Evolutionary conservation across 2,329 filamentous ascomycete genomes (phyloP).

Genomic region (Paecilomyces dactylethromorphus): DNA sequence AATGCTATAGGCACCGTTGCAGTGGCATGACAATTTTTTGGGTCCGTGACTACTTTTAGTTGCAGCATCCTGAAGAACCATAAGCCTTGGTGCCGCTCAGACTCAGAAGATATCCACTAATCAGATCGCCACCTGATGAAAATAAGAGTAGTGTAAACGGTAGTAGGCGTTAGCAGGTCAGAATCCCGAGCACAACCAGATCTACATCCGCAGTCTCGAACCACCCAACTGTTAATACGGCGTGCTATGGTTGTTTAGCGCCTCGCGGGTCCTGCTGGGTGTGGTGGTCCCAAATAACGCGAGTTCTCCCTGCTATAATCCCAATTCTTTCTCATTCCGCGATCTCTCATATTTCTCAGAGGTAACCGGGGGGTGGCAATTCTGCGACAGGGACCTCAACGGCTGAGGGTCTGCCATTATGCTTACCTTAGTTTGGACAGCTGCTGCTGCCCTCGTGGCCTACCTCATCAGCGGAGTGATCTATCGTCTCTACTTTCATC

Average conservation of each 20-base stretch:
- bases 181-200: not conserved
- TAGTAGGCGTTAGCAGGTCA: not conserved
- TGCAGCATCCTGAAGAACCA: not conserved
- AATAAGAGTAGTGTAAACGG: not conserved
- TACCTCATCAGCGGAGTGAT: constrained; percentile 4
- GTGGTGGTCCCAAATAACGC: not conserved
- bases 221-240: not conserved
- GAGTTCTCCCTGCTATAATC: not conserved
- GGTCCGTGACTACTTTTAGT: not conserved
- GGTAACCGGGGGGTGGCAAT: not conserved
- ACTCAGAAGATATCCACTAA: not conserved
- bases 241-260: not conserved
- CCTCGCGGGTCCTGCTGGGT: not conserved
- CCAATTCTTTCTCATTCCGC: not conserved
- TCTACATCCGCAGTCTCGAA: not conserved
- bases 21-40: not conserved
- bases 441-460: not conserved
- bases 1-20: no score
- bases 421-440: not conserved
- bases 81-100: no score
- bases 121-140: not conserved
- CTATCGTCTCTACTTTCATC: constrained; percentile 16
- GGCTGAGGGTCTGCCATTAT: not conserved
- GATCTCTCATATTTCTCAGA: not conserved
- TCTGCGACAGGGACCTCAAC: not conserved